Base-by-base conservation (phyloP, 495 filamentous ascomycete genomes). In the Aspergillus avenaceus region DNA sequence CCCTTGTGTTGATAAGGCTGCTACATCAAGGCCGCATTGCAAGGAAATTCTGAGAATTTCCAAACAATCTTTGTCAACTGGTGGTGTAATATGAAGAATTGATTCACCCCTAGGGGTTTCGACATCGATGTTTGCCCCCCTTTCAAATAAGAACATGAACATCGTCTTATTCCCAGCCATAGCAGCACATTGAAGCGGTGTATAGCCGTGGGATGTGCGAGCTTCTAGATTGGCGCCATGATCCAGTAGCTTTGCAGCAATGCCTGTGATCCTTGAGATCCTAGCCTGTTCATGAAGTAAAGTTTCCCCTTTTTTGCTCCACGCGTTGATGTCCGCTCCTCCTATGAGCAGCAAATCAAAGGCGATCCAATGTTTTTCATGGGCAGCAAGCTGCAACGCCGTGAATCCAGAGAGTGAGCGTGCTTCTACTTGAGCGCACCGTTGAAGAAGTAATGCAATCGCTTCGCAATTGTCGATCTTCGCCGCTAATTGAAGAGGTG, bases 191-290 rank as follows among this genome's bases (percentile, higher is more conserved):
- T 75, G 68, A 0, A 75, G 45, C 0, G 70, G 54, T 1, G 64
- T 69, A 21, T 61, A 58, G 4, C 65, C 61, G 29, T 68, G 59
- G 0, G 63, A 64, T 0, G 38, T 68, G 3, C 62, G 27, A 2
- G 60, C 64, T 43, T 72, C 69, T 0, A 68, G 52, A n/a, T 72
- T 64, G 13, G 66, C 68, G 5, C 66, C 68, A 12, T 60, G 32
- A 0, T 59, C 58, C 0, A 72, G 45, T 0, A 72, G 26, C 0
- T 68, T 47, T 0, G 61, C 13, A 0, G 50, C 52, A 13, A 67
- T 50, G 1, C 60, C 52, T 0, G 40, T 45, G 5, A 13, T 54
- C 0, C 18, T 24, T 1, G 54, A 8, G 0, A 48, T 41, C 0
- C 49, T 54, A 1, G 68, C 61, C 48, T 63, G 57, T 11, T 60